phyloP scores from a whole-genome alignment of 768 basidiomycete genomes.

The Agrocybe pediades region DNA sequence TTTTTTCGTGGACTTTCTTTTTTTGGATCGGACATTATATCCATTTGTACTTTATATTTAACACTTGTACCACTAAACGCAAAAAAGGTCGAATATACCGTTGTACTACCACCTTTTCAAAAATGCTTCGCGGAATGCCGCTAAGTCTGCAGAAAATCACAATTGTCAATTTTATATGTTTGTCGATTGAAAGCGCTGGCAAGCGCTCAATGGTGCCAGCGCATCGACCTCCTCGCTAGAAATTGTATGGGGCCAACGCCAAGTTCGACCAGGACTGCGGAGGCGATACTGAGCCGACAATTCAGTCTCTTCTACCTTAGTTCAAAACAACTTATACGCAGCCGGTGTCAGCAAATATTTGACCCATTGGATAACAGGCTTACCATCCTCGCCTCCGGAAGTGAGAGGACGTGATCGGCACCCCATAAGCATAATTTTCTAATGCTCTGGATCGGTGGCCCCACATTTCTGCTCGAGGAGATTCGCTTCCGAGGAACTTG shows the following conservation, averaged over 20 bases:
- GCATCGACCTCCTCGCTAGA: background rate
- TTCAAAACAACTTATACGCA: background rate
- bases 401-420: too few species aligned
- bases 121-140: too few species aligned
- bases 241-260: background rate
- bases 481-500: background rate
- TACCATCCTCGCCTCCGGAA: too few species aligned
- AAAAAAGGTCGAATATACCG: background rate
- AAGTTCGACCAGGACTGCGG: background rate
- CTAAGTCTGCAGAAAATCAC: too few species aligned
- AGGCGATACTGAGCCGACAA: background rate
- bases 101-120: background rate
- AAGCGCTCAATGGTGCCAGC: background rate
- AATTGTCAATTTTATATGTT: too few species aligned
- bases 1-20: background rate
- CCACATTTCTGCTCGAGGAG: too few species aligned
- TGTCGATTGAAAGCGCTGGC: too few species aligned
- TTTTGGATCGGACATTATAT: constrained; percentile 5
- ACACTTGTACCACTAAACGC: background rate
- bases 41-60: constrained; percentile 6
- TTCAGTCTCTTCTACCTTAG: background rate
- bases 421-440: too few species aligned
- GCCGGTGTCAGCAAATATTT: background rate
- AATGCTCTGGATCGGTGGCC: too few species aligned
- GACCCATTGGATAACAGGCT: background rate